phyloP scores from a whole-genome alignment of 257 asterid species.

The Ilex asprella region DNA sequence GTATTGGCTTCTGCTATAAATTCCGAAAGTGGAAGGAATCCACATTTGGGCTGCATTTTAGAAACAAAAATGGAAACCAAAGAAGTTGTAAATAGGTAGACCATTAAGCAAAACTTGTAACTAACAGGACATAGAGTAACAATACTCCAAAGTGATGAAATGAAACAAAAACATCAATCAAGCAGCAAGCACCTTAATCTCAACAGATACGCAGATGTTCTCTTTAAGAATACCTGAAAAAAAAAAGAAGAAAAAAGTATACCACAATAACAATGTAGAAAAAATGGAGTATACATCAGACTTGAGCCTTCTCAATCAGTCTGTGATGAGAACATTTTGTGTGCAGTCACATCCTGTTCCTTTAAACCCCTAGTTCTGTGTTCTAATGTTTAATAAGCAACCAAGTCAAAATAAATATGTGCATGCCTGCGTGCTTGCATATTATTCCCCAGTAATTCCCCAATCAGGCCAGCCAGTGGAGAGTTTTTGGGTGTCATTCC shows the following conservation, averaged over 20 bases:
- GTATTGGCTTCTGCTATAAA: constrained; percentile 64
- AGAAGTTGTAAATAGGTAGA: neutral
- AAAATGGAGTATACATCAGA: neutral
- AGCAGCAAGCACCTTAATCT: constrained; percentile 75
- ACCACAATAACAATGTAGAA: no score
- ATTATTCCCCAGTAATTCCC: no score
- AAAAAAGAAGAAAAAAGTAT: neutral
- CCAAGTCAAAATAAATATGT: no score
- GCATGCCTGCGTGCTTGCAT: no score
- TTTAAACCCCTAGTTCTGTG: no score
- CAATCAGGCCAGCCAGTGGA: no score
- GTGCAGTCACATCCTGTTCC: no score
- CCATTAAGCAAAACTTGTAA: no score
- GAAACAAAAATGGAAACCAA: constrained; percentile 15
- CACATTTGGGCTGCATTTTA: constrained; percentile 78
- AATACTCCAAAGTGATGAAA: neutral
- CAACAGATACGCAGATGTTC: constrained; percentile 63
- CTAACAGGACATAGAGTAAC: neutral
- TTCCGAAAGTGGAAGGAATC: constrained; percentile 76
- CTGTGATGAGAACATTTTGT: no score
- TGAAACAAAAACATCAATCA: constrained; percentile 13
- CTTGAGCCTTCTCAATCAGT: neutral
- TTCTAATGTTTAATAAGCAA: no score
- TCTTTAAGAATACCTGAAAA: constrained; percentile 41
- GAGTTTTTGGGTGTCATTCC: no score